A percentile compares a stretch with the other conserved stretches of the same genome.
phyloP scores from a whole-genome alignment of 2,329 filamentous ascomycete species.

The Mollisia scopiformis region DNA sequence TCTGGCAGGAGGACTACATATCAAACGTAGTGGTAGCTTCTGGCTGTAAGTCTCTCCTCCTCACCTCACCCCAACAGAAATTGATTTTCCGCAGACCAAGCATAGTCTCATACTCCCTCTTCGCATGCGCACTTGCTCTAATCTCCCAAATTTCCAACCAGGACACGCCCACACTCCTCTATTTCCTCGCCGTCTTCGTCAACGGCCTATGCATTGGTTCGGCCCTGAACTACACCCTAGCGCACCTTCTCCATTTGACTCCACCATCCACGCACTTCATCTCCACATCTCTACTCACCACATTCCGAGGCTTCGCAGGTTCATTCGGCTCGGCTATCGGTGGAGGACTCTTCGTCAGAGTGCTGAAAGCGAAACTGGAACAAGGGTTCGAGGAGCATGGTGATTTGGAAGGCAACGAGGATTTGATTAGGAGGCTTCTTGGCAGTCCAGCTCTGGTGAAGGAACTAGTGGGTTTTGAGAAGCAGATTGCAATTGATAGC shows the following conservation, averaged over 20 bases:
- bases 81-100: slow-evolving; percentile 45
- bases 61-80: background rate
- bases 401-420: slow-evolving; percentile 32
- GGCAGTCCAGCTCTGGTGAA: slow-evolving; percentile 61
- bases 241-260: slow-evolving; percentile 77
- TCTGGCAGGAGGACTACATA: slow-evolving; percentile 74
- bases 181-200: slow-evolving; percentile 63
- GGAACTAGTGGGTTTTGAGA: slow-evolving; percentile 50
- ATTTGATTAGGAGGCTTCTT: slow-evolving; percentile 56
- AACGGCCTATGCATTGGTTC: slow-evolving; percentile 77
- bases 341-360: slow-evolving; percentile 55
- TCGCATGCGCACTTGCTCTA: slow-evolving; percentile 60
- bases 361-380: slow-evolving; percentile 33
- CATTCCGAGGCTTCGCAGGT: slow-evolving; percentile 80
- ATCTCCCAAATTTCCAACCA: slow-evolving; percentile 60
- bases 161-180: slow-evolving; percentile 51
- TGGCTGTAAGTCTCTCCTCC: slow-evolving; percentile 50
- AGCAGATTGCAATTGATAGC: slow-evolving; percentile 51
- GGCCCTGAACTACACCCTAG: slow-evolving; percentile 78
- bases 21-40: slow-evolving; percentile 73
- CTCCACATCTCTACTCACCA: slow-evolving; percentile 74
- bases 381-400: slow-evolving; percentile 40
- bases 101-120: slow-evolving; percentile 62
- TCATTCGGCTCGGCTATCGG: slow-evolving; percentile 81
- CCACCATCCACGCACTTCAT: slow-evolving; percentile 70